Conservation (phyloP, 2,329 filamentous ascomycete species). For the Aspergillus brunneoviolaceus region DNA sequence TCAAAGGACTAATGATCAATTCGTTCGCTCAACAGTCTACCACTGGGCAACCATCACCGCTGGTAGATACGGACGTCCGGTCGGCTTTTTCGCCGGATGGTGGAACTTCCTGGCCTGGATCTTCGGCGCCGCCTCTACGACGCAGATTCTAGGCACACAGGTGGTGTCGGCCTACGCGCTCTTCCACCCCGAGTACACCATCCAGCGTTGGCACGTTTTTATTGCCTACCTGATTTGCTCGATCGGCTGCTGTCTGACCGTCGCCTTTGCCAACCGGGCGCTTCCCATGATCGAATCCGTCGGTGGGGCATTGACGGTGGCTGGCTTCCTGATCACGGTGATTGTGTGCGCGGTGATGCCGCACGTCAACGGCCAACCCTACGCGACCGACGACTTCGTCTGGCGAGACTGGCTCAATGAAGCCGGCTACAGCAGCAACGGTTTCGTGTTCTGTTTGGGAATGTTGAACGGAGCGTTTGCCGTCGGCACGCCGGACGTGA, state of each 20-base stretch:
- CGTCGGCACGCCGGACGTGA: constrained; percentile 65
- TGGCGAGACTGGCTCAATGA: constrained; percentile 56
- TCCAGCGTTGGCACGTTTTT: constrained; percentile 59
- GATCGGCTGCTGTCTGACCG: constrained; percentile 52
- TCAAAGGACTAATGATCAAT: background rate
- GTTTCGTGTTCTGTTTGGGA: constrained; percentile 65
- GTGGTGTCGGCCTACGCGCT: constrained; percentile 61
- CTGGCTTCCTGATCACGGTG: constrained; percentile 54
- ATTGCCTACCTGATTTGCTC: constrained; percentile 56
- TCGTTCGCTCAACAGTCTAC: constrained; percentile 48
- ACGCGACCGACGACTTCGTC: constrained; percentile 54
- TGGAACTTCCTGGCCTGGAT: constrained; percentile 55
- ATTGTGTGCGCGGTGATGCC: constrained; percentile 57
- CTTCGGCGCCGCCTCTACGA: constrained; percentile 60
- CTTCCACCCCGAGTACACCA: constrained; percentile 55
- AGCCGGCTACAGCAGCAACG: constrained; percentile 46
- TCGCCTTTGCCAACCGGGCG: constrained; percentile 57
- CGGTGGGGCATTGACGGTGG: constrained; percentile 56
- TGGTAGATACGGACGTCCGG: constrained; percentile 53
- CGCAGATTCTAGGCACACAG: constrained; percentile 59
- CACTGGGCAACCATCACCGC: constrained; percentile 62
- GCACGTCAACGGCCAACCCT: constrained; percentile 33
- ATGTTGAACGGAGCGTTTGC: constrained; percentile 69
- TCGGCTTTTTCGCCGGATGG: constrained; percentile 48
- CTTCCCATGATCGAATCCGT: constrained; percentile 53